Conservation (phyloP, 2,329 filamentous ascomycete species). For the Gliomastix tumulicola region DNA sequence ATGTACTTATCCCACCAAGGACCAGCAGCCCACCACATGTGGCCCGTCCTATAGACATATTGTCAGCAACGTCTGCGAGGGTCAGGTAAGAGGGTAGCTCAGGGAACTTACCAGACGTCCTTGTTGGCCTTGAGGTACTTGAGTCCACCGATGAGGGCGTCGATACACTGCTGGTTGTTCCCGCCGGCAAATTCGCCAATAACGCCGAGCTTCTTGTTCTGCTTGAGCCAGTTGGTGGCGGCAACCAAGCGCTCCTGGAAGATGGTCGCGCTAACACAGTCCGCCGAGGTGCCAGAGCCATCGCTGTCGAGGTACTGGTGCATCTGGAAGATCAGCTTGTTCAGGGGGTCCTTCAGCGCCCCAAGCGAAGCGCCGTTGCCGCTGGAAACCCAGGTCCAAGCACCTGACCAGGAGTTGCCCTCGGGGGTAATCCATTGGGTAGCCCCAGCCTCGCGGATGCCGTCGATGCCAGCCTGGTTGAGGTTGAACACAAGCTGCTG, state of each 20-base stretch:
- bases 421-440: slow-evolving; percentile 50
- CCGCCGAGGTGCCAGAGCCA: slow-evolving; percentile 37
- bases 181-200: not conserved
- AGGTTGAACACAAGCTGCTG: slow-evolving; percentile 49
- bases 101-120: not conserved
- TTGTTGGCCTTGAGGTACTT: not conserved
- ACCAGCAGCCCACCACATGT: not conserved
- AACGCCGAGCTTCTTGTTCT: not conserved
- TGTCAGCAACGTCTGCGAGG: no score
- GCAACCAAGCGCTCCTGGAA: not conserved
- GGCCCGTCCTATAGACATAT: no score
- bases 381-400: slow-evolving; percentile 29
- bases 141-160: not conserved
- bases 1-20: not conserved
- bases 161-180: not conserved
- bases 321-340: slow-evolving; percentile 51
- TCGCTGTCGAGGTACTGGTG: slow-evolving; percentile 53
- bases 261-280: slow-evolving; percentile 32
- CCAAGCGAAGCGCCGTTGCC: slow-evolving; percentile 28
- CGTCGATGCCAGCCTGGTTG: slow-evolving; percentile 58
- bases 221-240: not conserved
- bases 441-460: slow-evolving; percentile 52
- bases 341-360: slow-evolving; percentile 36
- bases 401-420: slow-evolving; percentile 47
- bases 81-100: no score